Evolutionary conservation across 768 basidiomycete species (phyloP).

Genomic region (Boletus patriciae): DNA sequence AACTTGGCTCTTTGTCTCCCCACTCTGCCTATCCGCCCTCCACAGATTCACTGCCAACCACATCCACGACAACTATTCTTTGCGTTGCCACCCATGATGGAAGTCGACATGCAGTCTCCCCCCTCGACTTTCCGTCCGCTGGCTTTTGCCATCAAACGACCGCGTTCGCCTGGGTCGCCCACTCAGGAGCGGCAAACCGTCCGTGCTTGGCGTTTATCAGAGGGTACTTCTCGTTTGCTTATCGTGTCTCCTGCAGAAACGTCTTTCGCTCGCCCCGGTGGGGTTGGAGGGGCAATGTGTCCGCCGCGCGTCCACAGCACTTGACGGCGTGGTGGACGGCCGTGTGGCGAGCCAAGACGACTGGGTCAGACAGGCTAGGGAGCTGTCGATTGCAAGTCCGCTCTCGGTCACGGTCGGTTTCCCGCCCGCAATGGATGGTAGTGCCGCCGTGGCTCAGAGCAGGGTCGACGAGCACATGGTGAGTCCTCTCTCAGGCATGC

Average conservation of each 20-base stretch:
- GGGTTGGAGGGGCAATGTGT: conserved; percentile 22
- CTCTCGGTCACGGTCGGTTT: conserved; percentile 19
- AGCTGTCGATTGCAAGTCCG: conserved; percentile 51
- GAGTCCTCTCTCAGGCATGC: conserved; percentile 16
- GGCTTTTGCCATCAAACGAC: conserved; percentile 46
- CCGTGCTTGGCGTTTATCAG: not conserved
- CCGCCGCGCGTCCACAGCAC: conserved; percentile 33
- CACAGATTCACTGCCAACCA: not conserved
- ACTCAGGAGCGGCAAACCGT: conserved; percentile 58
- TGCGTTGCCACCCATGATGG: conserved; percentile 41
- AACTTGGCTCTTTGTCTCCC: conserved; percentile 2
- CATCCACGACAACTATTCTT: not conserved
- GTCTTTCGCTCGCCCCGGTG: conserved; percentile 44
- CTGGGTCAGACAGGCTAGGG: conserved; percentile 72
- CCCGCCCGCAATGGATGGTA: not conserved
- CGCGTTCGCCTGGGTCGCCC: conserved; percentile 57
- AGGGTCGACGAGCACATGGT: conserved; percentile 49
- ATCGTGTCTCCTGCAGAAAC: conserved; percentile 49
- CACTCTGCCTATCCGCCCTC: not conserved
- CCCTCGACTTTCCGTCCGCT: conserved; percentile 40
- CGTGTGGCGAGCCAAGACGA: conserved; percentile 57
- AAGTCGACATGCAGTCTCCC: conserved; percentile 54
- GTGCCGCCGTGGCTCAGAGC: conserved; percentile 3
- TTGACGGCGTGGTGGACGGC: conserved; percentile 16
- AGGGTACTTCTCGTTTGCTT: not conserved